Evolutionary conservation across 139 green algal species (phyloP), one percentile per base, ranked within the genome.

Genomic region (Edaphochlamys debaryana): DNA sequence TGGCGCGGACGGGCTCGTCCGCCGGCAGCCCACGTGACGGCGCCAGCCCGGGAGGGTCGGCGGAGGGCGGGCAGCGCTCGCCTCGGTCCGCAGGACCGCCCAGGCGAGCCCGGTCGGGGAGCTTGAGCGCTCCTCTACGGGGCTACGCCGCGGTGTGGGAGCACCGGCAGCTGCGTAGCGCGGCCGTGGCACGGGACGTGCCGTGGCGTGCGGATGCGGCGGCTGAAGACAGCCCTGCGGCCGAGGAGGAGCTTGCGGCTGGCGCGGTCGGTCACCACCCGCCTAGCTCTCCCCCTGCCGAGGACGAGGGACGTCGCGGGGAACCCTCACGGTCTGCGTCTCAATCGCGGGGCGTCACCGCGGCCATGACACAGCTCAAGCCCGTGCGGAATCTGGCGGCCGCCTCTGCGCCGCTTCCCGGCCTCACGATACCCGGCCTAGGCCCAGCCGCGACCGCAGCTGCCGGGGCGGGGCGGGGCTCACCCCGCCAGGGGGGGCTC

Each of bases 111-210:
- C 25, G 20, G 25, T 22, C 38, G 25, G n/a, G 48, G 54, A 37
- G 36, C 36, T 9, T 52, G 52, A 7, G 48, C 56, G 68, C 72
- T 52, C 54, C 54, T 23, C 5, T 68, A 3, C 72, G 72, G 8
- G 72, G 72, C 72, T 79, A 79, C 37, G 54, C 36, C 0, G 36
- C 72, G 22, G 27, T 56, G 25, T 69, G 52, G 52, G 72, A 69
- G 34, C 36, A 8, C 7, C 36, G 54, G 6, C 72, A 34, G 58
- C 20, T 30, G 17, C 32, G 58, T 9, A 11, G 9, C 17, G 58
- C n/a, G n/a, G n/a, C n/a, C n/a, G n/a, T n/a, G n/a, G n/a, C n/a
- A n/a, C n/a, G n/a, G n/a, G n/a, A n/a, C n/a, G n/a, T n/a, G n/a
- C n/a, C n/a, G n/a, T n/a, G n/a, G n/a, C n/a, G n/a, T n/a, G n/a